A percentile compares a stretch with the other conserved stretches of the same genome.
phyloP scores from a whole-genome alignment of 208 protist species.

The Borovskyia barvae region DNA sequence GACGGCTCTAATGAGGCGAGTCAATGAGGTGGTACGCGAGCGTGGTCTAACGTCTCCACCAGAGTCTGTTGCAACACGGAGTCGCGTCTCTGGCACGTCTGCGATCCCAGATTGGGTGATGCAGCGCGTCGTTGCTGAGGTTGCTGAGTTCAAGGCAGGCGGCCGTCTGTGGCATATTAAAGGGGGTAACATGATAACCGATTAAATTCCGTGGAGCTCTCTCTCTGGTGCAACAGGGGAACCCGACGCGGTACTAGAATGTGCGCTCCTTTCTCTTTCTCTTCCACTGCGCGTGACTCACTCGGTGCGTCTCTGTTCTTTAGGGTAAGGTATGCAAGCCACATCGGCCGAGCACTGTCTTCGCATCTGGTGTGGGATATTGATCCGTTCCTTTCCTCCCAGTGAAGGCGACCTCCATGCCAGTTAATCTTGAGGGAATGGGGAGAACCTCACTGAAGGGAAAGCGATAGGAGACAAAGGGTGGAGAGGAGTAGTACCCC shows the following conservation, averaged over 20 bases:
- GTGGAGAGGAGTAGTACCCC: no score
- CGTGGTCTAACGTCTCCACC: constrained; percentile 8
- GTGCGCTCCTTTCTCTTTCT: background rate
- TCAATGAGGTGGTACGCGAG: constrained; percentile 23
- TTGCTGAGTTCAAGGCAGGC: constrained; percentile 61
- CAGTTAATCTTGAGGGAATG: no score
- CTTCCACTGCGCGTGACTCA: background rate
- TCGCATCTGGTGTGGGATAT: no score
- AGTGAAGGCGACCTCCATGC: no score
- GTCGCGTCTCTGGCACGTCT: background rate
- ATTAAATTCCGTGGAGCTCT: constrained; percentile 3
- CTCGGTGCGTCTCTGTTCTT: no score
- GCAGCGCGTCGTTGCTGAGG: constrained; percentile 66
- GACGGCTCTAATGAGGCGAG: constrained; percentile 27
- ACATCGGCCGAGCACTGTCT: no score
- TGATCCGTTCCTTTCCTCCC: no score
- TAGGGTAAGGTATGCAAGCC: no score
- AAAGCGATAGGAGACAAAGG: no score
- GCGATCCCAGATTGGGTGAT: constrained; percentile 25
- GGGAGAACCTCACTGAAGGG: no score
- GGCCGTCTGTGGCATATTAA: constrained; percentile 82
- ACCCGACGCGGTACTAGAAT: no score
- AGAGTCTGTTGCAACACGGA: constrained; percentile 14
- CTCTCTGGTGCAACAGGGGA: no score
- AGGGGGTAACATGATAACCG: constrained; percentile 45